phyloP scores from a whole-genome alignment of 306 rosid genomes.

The Cucurbita moschata region DNA sequence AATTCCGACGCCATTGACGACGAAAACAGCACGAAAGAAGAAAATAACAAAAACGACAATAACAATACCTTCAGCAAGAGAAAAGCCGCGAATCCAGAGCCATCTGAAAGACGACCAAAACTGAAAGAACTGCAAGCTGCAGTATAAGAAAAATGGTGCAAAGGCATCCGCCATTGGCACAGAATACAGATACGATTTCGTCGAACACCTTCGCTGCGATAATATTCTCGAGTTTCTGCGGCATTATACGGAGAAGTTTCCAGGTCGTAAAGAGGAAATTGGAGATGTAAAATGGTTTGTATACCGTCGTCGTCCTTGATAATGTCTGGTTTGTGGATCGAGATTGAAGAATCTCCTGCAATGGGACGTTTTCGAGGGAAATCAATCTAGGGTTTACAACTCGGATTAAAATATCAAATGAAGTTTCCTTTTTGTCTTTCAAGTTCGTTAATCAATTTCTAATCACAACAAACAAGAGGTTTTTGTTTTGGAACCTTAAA shows the following conservation, averaged over 20 bases:
- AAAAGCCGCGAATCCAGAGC: not conserved
- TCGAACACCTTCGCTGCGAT: not conserved
- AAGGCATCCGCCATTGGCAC: not conserved
- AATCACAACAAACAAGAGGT: not conserved
- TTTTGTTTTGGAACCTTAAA: too few relatives aligned
- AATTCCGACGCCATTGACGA: constrained; percentile 11
- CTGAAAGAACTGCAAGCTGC: not conserved
- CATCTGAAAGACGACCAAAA: not conserved
- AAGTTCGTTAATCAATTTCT: not conserved
- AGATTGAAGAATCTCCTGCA: not conserved
- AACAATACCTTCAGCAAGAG: not conserved
- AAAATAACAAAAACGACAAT: not conserved
- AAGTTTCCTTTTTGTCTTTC: not conserved
- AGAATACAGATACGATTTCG: not conserved
- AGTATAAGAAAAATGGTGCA: not conserved
- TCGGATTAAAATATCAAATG: not conserved
- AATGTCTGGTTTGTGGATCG: not conserved
- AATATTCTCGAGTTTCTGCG: not conserved
- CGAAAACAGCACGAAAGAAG: not conserved
- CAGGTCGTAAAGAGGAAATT: not conserved
- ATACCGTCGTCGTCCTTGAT: not conserved
- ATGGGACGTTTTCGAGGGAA: not conserved
- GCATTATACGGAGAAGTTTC: not conserved
- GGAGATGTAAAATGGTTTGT: not conserved
- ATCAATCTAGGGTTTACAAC: not conserved